These are phyloP conservation scores for Elaeis oleifera DNA, from an alignment of 202 grass and related monocot genomes.

Conservation along the genomic window DNA sequence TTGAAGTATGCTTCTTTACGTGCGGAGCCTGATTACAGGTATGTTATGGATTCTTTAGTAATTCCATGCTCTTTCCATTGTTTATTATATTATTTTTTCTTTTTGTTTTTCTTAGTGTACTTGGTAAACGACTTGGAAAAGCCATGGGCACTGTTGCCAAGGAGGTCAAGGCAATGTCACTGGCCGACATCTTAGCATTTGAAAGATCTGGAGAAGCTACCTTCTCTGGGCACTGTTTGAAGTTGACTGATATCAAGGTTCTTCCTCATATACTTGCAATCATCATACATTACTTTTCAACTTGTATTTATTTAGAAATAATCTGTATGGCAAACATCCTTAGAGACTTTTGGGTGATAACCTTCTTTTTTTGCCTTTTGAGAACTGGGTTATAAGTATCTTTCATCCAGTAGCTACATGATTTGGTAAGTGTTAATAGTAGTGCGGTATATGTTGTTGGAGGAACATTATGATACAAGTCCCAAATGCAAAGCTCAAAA, in stretches of 20 bases:
- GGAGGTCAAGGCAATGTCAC: constrained; percentile 86
- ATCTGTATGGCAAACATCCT: neutral
- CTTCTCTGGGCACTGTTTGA: constrained; percentile 75
- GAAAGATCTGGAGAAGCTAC: constrained; percentile 68
- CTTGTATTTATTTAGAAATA: neutral
- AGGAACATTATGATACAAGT: no score
- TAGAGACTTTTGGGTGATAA: no score
- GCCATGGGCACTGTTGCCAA: constrained; percentile 78
- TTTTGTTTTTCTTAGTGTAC: constrained; percentile 38
- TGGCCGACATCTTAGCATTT: constrained; percentile 74
- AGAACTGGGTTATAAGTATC: no score
- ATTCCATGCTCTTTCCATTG: neutral
- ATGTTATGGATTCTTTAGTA: constrained; percentile 21
- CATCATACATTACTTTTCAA: neutral
- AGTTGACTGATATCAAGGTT: constrained; percentile 88
- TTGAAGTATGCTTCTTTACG: constrained; percentile 76
- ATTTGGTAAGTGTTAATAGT: no score
- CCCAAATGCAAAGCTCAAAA: no score
- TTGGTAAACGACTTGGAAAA: constrained; percentile 94
- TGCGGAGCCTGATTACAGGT: constrained; percentile 98
- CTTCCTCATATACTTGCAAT: neutral
- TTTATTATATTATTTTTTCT: constrained; percentile 13
- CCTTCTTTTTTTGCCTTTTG: no score
- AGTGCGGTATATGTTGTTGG: no score
- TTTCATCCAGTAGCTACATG: no score